Evolutionary conservation across 768 basidiomycete genomes (phyloP), one percentile per base, ranked within the genome.

Genomic region (Phallus indusiatus): DNA sequence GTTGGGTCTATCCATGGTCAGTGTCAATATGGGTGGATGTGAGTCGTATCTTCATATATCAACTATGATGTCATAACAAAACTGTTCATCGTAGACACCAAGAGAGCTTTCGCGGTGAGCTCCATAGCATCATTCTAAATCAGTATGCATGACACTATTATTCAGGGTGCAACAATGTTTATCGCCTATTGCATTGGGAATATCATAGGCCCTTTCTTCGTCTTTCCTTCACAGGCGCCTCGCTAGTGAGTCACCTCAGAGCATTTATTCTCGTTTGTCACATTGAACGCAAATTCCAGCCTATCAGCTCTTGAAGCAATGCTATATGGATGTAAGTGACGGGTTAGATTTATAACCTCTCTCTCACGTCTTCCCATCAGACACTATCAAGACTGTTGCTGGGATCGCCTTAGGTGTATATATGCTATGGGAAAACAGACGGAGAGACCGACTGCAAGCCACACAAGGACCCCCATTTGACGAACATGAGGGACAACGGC

Each of bases 401-500:
- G 42, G 42, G n/a, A 42, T 42, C 12, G n/a, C 12, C 14, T 63
- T 71, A 28, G 68, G 65, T 5, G 5, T 64, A 20, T 71, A 71
- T 57, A 71, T 71, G 70, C 66, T 60, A 62, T 65, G 64, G 52
- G 65, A 63, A 20, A 71, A 71, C 56, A 54, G 64, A 1, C 18
- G 64, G 53, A 61, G 69, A 28, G 64, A 71, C 62, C 56, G 60
- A 42, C 14, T 42, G 12, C 42, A 42, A n/a, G 42, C 42, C 14
- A 3, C 42, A 42, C 14, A 42, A 42, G 42, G 42, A 14, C 42
- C 42, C 12, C n/a, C 42, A 42, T 42, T 42, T 42, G 42, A 42
- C n/a, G 42, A 42, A 42, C 42, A 42, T 42, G 42, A 42, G n/a
- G 42, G 42, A 10, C 42, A 42, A 42, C 42, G 42, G 42, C 42